Evolutionary conservation across 768 basidiomycete genomes (phyloP).

Genomic region (Leccinellum luteum): DNA sequence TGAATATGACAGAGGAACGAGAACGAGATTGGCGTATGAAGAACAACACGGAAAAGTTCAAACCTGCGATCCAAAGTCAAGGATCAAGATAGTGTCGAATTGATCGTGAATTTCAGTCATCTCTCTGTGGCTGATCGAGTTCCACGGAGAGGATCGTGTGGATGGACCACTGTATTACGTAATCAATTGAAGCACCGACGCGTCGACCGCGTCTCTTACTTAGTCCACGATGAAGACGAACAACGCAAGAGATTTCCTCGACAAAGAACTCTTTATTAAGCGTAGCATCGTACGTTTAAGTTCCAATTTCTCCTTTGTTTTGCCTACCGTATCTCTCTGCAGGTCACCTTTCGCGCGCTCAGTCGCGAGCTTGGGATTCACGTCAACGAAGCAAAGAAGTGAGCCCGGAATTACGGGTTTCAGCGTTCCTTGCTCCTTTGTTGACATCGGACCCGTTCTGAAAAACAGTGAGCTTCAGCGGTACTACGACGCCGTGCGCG

Average conservation of each 20-base stretch:
- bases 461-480: conserved; percentile 55
- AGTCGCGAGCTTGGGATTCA: conserved; percentile 70
- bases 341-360: conserved; percentile 81
- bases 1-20: background rate
- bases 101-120: conserved; percentile 93
- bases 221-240: conserved; percentile 25
- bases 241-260: conserved; percentile 39
- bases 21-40: conserved; percentile 8
- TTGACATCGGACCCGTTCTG: background rate
- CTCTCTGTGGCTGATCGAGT: conserved; percentile 25
- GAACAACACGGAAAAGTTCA: conserved; percentile 15
- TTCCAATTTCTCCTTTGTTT: background rate
- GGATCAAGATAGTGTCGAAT: conserved; percentile 93
- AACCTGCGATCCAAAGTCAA: conserved; percentile 98
- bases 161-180: background rate
- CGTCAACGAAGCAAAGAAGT: conserved; percentile 81
- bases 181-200: background rate
- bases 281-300: conserved; percentile 38
- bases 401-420: background rate
- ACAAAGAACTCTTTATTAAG: conserved; percentile 45
- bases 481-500: conserved; percentile 48
- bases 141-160: too few species aligned
- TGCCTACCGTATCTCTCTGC: background rate
- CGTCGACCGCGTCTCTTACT: background rate
- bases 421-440: background rate